A percentile compares a stretch with the other conserved stretches of the same genome.
These are phyloP conservation scores for Exophiala xenobiotica DNA, from an alignment of 2,329 filamentous ascomycete species.

Conservation along the genomic window DNA sequence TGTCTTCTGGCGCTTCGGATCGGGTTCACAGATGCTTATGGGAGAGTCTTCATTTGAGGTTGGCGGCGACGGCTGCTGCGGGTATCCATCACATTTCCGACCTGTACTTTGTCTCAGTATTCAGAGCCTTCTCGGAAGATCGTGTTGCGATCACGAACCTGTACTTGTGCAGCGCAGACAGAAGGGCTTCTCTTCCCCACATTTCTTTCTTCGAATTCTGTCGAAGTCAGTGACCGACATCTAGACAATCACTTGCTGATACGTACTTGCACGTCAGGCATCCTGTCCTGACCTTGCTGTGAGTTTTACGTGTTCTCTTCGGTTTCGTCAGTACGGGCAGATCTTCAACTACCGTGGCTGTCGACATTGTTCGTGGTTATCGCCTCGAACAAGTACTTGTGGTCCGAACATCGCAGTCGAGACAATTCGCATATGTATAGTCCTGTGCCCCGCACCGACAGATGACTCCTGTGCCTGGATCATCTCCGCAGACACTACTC, in stretches of 20 bases:
- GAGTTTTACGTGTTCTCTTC: slow-evolving; percentile 27
- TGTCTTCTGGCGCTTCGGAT: slow-evolving; percentile 30
- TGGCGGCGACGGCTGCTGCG: slow-evolving; percentile 2
- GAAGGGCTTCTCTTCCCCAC: slow-evolving; percentile 35
- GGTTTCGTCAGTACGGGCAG: slow-evolving; percentile 10
- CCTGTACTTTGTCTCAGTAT: too few relatives aligned
- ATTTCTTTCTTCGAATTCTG: slow-evolving; percentile 35
- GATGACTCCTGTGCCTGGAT: slow-evolving; percentile 3
- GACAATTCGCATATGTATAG: neutral
- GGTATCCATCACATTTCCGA: slow-evolving; percentile 36
- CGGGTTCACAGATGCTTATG: slow-evolving; percentile 22
- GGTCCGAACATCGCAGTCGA: neutral
- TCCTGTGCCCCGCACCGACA: neutral
- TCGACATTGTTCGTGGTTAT: slow-evolving; percentile 7
- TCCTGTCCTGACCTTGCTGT: slow-evolving; percentile 30
- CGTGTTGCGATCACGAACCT: too few relatives aligned
- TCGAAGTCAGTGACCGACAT: neutral
- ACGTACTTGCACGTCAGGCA: slow-evolving; percentile 31
- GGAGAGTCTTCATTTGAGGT: slow-evolving; percentile 26
- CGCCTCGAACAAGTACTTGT: neutral
- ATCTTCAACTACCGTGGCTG: slow-evolving; percentile 9
- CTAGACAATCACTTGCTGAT: neutral
- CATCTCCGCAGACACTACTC: too few relatives aligned
- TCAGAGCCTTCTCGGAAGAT: too few relatives aligned
- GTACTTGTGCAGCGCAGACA: too few relatives aligned